phyloP scores from a whole-genome alignment of 2,329 filamentous ascomycete genomes.

The Penicillium polonicum region DNA sequence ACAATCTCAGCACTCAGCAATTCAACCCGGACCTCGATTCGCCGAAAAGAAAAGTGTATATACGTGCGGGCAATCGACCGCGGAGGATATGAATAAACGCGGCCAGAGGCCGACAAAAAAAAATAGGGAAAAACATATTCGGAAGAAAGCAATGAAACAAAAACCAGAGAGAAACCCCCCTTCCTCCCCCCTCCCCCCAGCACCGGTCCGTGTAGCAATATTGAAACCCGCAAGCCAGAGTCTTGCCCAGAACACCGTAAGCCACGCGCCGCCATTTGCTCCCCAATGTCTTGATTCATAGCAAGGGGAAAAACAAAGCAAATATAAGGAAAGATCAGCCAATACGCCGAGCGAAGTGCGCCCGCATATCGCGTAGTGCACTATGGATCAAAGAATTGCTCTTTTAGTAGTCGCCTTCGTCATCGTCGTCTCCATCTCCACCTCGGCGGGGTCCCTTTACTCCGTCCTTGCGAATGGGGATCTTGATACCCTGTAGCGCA shows the following conservation, averaged over 20 bases:
- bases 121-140: slow-evolving; percentile 3
- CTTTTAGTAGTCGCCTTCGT: slow-evolving; percentile 32
- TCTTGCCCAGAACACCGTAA: slow-evolving; percentile 30
- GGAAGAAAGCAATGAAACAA: slow-evolving; percentile 4
- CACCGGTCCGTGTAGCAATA: slow-evolving; percentile 34
- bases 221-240: slow-evolving; percentile 15
- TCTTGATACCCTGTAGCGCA: slow-evolving; percentile 91
- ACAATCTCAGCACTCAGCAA: neutral
- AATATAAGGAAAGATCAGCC: slow-evolving; percentile 4
- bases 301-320: slow-evolving; percentile 11
- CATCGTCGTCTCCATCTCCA: slow-evolving; percentile 35
- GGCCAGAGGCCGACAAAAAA: slow-evolving; percentile 13
- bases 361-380: neutral
- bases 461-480: slow-evolving; percentile 89
- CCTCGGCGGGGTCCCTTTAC: slow-evolving; percentile 44
- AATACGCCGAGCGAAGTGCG: neutral
- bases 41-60: slow-evolving; percentile 12
- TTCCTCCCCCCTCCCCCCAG: neutral
- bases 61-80: slow-evolving; percentile 16
- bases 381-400: slow-evolving; percentile 2
- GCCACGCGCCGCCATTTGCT: slow-evolving; percentile 24
- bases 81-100: slow-evolving; percentile 20
- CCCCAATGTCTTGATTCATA: slow-evolving; percentile 21
- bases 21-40: neutral
- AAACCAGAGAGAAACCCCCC: slow-evolving; percentile 14